Base-by-base conservation (phyloP, 129 eudicot genomes). In the Helianthus tuberosus region DNA sequence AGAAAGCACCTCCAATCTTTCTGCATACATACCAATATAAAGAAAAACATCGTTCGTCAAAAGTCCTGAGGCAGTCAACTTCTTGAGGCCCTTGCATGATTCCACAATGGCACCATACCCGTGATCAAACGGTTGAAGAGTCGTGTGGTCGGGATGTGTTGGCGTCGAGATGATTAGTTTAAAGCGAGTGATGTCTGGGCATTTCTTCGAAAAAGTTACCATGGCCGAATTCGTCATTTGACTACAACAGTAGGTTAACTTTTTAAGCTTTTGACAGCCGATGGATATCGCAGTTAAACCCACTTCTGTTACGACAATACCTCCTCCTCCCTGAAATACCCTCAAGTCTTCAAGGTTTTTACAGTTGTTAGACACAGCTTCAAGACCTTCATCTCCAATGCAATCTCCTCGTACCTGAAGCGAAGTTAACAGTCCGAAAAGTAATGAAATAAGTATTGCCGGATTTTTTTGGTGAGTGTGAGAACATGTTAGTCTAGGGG, bases 211-310 rank as follows among this genome's bases (percentile, higher is more conserved):
- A 48, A 93, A 86, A 0, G 89, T 76, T 49, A 81, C 76, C 6
- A 93, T 88, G 20, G 96, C 95, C 1, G 89, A 86, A 53, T 93
- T 92, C 12, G 98, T 92, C 89, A 92, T 89, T 67, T 63, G 88
- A 73, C 72, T 86, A 79, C 98, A 92, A 78, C 84, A 92, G 80
- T 87, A 89, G 0, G 86, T 86, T 11, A 89, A 32, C 7, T 90
- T 86, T 52, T 85, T 82, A 9, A 89, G 90, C 82, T 87, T 82
- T 11, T 86, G 86, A 48, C 98, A 89, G 14, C 96, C 92, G 11
- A 69, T 73, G 12, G 98, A 89, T 75, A 92, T 80, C 27, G 96
- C 86, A 11, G 79, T 88, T 61, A 92, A 73, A 29, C 98, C 98
- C 68, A 75, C 82, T 60, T 87, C 98, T 7, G 98, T 87, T 44